Conservation (phyloP, 805 yeast species). For the Danielia oregonensis region DNA sequence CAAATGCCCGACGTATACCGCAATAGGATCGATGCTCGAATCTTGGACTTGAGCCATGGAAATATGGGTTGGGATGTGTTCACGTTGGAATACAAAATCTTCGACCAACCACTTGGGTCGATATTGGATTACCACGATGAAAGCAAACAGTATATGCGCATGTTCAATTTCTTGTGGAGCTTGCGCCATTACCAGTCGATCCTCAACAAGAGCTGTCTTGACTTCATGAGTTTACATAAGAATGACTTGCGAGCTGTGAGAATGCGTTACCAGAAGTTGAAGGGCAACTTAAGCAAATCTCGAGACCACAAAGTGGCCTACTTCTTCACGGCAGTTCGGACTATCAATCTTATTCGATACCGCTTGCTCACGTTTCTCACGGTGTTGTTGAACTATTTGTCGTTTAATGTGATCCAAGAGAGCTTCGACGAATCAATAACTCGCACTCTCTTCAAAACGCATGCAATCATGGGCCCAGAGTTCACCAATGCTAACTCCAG, state of each 20-base stretch:
- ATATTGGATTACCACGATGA: conserved; percentile 36
- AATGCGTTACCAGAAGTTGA: conserved; percentile 11
- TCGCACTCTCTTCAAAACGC: conserved; percentile 19
- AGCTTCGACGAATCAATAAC: conserved; percentile 26
- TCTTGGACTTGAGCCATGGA: conserved; percentile 68
- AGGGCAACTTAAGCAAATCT: not conserved
- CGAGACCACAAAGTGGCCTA: conserved; percentile 23
- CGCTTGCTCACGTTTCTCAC: conserved; percentile 41
- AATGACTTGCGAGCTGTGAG: conserved; percentile 21
- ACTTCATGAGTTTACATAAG: conserved; percentile 23
- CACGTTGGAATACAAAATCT: conserved; percentile 70
- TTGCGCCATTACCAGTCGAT: conserved; percentile 58
- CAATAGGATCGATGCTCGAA: conserved; percentile 73
- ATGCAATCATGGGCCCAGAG: conserved; percentile 1
- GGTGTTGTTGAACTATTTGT: conserved; percentile 37
- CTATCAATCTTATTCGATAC: conserved; percentile 35
- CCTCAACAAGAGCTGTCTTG: conserved; percentile 35
- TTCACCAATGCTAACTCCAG: not conserved
- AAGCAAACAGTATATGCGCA: conserved; percentile 52
- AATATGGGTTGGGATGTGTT: conserved; percentile 90
- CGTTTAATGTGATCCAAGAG: conserved; percentile 45
- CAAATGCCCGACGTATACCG: conserved; percentile 34
- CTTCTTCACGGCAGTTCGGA: conserved; percentile 29
- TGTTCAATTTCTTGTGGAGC: conserved; percentile 85
- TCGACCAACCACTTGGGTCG: conserved; percentile 50